A percentile compares a stretch with the other conserved stretches of the same genome.
Evolutionary conservation across 1,284 basidiomycete genomes (phyloP).

Genomic region (Ustilago loliicola): DNA sequence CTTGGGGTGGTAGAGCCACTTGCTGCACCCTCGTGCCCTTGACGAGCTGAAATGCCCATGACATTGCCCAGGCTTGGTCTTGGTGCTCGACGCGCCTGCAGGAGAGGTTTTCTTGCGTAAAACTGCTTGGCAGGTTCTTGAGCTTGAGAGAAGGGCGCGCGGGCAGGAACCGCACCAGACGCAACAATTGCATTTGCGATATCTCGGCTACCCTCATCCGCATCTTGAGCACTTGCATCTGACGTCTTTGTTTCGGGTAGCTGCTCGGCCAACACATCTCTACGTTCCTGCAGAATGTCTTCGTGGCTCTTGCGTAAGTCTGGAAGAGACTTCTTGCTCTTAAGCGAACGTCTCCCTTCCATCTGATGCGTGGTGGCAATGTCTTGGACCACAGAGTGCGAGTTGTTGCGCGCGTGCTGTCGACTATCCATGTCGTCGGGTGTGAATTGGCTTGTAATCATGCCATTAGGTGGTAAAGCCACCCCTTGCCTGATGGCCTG

Average conservation of each 20-base stretch:
- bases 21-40: constrained; percentile 13
- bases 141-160: neutral
- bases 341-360: constrained; percentile 38
- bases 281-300: constrained; percentile 66
- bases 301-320: constrained; percentile 79
- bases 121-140: neutral
- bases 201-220: neutral
- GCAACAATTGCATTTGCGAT: neutral
- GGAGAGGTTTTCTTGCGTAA: constrained; percentile 12
- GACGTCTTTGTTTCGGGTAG: neutral
- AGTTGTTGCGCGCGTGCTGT: constrained; percentile 57
- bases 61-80: constrained; percentile 28
- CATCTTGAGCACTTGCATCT: neutral
- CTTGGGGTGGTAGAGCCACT: neutral
- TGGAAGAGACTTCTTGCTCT: constrained; percentile 80
- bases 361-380: constrained; percentile 36
- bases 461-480: neutral
- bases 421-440: constrained; percentile 15
- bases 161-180: neutral
- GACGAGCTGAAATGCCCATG: constrained; percentile 9
- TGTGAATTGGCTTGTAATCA: neutral
- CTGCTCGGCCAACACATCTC: constrained; percentile 20
- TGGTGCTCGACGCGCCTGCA: constrained; percentile 29
- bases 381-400: constrained; percentile 53
- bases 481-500: neutral